A percentile compares a stretch with the other conserved stretches of the same genome.
Conservation (phyloP, 495 filamentous ascomycete species). For the Poronia punctata region DNA sequence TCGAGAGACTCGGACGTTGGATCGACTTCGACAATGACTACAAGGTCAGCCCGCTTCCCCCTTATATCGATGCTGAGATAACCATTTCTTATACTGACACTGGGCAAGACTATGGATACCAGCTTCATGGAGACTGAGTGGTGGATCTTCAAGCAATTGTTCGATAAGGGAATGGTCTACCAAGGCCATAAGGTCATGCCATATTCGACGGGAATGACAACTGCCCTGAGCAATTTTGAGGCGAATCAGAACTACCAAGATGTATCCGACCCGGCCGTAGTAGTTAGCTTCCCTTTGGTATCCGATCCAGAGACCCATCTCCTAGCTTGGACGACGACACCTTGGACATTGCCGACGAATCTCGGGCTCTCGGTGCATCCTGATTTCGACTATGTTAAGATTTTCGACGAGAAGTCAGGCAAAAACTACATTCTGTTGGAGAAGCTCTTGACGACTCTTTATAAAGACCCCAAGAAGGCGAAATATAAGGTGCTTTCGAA, state of each 20-base stretch:
- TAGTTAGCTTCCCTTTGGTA: slow-evolving; percentile 79
- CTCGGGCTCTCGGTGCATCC: slow-evolving; percentile 75
- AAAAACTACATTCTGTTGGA: slow-evolving; percentile 88
- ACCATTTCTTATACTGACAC: slow-evolving; percentile 12
- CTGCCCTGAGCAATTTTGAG: slow-evolving; percentile 89
- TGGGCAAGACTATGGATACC: slow-evolving; percentile 72
- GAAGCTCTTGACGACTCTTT: slow-evolving; percentile 73
- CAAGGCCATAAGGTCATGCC: slow-evolving; percentile 89
- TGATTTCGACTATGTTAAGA: slow-evolving; percentile 90
- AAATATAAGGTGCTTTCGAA: slow-evolving; percentile 84
- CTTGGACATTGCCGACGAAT: slow-evolving; percentile 91
- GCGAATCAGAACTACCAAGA: slow-evolving; percentile 93
- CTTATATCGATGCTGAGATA: too few relatives aligned
- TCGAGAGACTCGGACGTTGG: slow-evolving; percentile 90
- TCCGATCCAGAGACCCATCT: slow-evolving; percentile 64
- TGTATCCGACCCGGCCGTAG: slow-evolving; percentile 84
- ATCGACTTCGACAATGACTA: slow-evolving; percentile 99
- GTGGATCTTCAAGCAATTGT: slow-evolving; percentile 95
- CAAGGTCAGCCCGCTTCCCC: slow-evolving; percentile 53
- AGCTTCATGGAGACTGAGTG: slow-evolving; percentile 95
- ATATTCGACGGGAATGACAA: slow-evolving; percentile 85
- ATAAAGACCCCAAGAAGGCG: slow-evolving; percentile 96
- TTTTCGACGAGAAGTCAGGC: slow-evolving; percentile 70
- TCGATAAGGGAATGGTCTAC: slow-evolving; percentile 83
- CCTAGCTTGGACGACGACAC: slow-evolving; percentile 91